A percentile compares a stretch with the other conserved stretches of the same genome.
These are phyloP conservation scores for Sisymbrium irio DNA, from an alignment of 345 rosid species.

Conservation along the genomic window DNA sequence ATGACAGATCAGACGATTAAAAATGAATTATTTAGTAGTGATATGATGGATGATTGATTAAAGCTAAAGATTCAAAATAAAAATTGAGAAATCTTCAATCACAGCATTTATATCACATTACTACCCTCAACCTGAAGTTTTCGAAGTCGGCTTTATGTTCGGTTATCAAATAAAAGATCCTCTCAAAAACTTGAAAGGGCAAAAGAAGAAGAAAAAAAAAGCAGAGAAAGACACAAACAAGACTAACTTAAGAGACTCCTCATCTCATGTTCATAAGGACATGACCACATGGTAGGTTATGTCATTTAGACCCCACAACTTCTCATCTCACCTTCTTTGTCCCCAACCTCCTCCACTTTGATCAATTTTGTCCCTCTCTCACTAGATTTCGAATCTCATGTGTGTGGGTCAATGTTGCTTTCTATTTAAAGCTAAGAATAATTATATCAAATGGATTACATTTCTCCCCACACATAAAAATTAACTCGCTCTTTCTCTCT, in stretches of 20 bases:
- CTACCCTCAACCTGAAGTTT: not conserved
- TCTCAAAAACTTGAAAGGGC: conserved; percentile 35
- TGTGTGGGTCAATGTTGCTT: conserved; percentile 42
- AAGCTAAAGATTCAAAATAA: not conserved
- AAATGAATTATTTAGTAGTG: not conserved
- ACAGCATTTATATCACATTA: not conserved
- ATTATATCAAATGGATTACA: conserved; percentile 27
- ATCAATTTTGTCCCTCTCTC: conserved; percentile 36
- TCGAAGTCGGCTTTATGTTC: not conserved
- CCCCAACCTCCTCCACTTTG: conserved; percentile 35
- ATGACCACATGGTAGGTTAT: conserved; percentile 41
- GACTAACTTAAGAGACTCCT: conserved; percentile 29
- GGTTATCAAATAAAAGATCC: conserved; percentile 6
- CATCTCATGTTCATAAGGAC: conserved; percentile 34
- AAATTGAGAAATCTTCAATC: not conserved
- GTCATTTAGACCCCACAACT: conserved; percentile 39
- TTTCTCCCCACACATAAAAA: conserved; percentile 24
- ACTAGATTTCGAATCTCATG: conserved; percentile 36
- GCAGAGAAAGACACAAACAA: conserved; percentile 25
- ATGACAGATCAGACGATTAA: not conserved
- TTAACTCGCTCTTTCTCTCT: conserved; percentile 24
- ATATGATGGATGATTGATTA: not conserved
- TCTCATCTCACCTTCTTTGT: conserved; percentile 38
- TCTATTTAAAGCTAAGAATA: conserved; percentile 36
- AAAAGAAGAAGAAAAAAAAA: conserved; percentile 2